phyloP scores from a whole-genome alignment of 2,329 filamentous ascomycete genomes.

The Drechslerella dactyloides region DNA sequence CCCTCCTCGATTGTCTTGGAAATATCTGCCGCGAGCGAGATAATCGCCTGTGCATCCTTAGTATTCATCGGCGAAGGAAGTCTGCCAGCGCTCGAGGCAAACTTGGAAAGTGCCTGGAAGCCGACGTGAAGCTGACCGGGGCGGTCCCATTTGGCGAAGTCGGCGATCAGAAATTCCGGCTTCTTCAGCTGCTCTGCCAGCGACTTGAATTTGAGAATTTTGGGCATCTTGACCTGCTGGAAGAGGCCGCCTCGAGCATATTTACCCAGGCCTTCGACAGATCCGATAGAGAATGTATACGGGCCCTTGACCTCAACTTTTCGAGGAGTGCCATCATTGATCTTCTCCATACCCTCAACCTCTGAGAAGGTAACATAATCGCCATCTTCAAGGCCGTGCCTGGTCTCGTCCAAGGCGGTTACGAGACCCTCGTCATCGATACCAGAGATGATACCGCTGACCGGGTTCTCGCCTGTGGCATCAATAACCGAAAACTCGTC shows the following conservation, averaged over 20 bases:
- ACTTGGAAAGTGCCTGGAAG: conserved; percentile 89
- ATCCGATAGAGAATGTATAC: conserved; percentile 96
- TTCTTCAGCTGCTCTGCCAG: conserved; percentile 79
- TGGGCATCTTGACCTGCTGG: conserved; percentile 98
- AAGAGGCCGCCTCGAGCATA: conserved; percentile 90
- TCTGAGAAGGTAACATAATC: conserved; percentile 96
- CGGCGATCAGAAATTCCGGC: conserved; percentile 87
- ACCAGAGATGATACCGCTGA: conserved; percentile 85
- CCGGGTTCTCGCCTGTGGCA: conserved; percentile 83
- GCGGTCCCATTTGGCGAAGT: conserved; percentile 97
- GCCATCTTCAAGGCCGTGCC: conserved; percentile 93
- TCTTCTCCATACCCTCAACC: conserved; percentile 84
- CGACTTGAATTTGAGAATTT: conserved; percentile 84
- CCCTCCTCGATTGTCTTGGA: conserved; percentile 68
- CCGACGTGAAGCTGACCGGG: conserved; percentile 90
- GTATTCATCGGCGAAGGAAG: conserved; percentile 84
- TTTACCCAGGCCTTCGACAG: conserved; percentile 78
- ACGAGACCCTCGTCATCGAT: conserved; percentile 91
- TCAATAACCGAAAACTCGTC: conserved; percentile 91
- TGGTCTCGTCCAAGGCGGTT: conserved; percentile 89
- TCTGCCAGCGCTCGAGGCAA: conserved; percentile 73
- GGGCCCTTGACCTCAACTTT: conserved; percentile 94
- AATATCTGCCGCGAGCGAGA: conserved; percentile 76
- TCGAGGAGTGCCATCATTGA: conserved; percentile 82
- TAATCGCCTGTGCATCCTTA: conserved; percentile 77